These are phyloP conservation scores for Cytospora schulzeri DNA, from an alignment of 2,329 filamentous ascomycete species.

Conservation along the genomic window DNA sequence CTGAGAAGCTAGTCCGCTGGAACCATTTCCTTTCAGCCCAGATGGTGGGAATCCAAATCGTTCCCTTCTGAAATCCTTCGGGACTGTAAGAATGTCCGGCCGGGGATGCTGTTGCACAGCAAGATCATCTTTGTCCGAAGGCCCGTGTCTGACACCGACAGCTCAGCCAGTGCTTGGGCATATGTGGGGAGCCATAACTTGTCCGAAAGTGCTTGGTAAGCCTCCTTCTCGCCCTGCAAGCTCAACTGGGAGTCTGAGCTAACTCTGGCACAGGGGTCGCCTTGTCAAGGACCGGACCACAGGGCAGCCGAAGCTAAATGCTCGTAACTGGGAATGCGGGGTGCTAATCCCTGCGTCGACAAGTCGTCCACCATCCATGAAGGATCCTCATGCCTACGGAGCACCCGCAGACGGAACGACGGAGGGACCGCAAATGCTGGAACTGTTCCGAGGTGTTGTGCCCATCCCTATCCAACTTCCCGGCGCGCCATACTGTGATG, in stretches of 20 bases:
- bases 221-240: conserved; percentile 19
- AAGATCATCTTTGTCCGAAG: conserved; percentile 66
- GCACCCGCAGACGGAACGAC: conserved; percentile 2
- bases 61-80: conserved; percentile 75
- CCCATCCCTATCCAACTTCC: conserved; percentile 68
- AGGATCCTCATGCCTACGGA: conserved; percentile 1
- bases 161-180: conserved; percentile 60
- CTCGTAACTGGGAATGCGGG: conserved; percentile 95
- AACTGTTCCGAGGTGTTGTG: conserved; percentile 56
- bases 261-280: conserved; percentile 52
- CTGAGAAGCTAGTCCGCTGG: conserved; percentile 62
- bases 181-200: conserved; percentile 92
- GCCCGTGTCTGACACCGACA: conserved; percentile 11
- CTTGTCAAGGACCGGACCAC: conserved; percentile 69
- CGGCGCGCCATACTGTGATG: conserved; percentile 49
- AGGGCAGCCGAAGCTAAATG: conserved; percentile 73
- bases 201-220: conserved; percentile 89
- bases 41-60: conserved; percentile 67
- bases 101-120: conserved; percentile 81
- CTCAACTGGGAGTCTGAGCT: conserved; percentile 10
- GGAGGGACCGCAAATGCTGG: conserved; percentile 34
- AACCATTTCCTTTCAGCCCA: conserved; percentile 77
- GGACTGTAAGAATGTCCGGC: conserved; percentile 72
- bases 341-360: conserved; percentile 67
- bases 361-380: conserved; percentile 28